Base-by-base conservation (phyloP, 1,139 yeast species). In the Kazachstania sp. region DNA sequence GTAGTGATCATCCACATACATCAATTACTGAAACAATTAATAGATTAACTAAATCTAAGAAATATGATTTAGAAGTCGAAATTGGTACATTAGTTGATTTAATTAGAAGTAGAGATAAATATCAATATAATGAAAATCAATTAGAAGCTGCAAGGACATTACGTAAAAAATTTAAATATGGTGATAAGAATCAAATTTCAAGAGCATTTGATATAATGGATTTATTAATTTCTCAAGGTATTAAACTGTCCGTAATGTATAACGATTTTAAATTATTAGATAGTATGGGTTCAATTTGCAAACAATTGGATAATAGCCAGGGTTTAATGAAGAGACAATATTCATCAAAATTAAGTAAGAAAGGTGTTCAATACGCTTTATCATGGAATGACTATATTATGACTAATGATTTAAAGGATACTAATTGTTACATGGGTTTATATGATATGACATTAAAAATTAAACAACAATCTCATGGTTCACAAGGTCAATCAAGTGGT, bases 81-180 rank as follows among this genome's bases (percentile, higher is more conserved):
- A 54, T 73, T 29, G 66, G 64, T 12, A 62, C 59, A 20, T 48
- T 69, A 34, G 52, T 67, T 4, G 64, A 62, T 20, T 49, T 64
- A 19, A 68, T 70, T 40, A 61, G 60, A 44, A 51, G 61, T 23
- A 23, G 18, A 6, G 49, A 44, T 26, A 56, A 59, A 11, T 53
- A 55, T 29, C 54, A 50, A 26, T 55, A 54, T 23, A 46, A 51
- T 7, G 50, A 51, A 26, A 64, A 63, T 45, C 65, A 64, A 46
- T 51, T 51, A 11, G 97, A 90, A 65, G 94, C 95, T 1, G 97
- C 97, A 0, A 72, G 97, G 45, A 95, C 95, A 1, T 71, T 92
- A 36, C 75, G 98, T 46, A 92, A 92, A 70, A 80, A 82, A 61
- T 71, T 92, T 63, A 92, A 92, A 68, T 85, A 92, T 63, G 97